Evolutionary conservation across 1,139 yeast species (phyloP), one percentile per base, ranked within the genome.

Genomic region (Citeromyces hawaiiensis): DNA sequence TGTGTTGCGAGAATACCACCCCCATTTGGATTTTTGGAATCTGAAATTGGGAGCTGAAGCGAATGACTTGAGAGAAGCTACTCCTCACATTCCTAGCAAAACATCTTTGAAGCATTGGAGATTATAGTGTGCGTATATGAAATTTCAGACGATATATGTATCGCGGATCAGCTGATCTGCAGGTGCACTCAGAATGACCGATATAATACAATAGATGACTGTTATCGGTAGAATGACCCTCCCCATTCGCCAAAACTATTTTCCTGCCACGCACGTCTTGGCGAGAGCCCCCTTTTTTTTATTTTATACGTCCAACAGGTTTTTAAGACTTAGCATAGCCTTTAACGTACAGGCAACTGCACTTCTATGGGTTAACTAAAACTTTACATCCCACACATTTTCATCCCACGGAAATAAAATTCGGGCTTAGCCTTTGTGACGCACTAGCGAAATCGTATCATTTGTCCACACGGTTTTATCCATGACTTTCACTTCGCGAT

Each of bases 1-100:
- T 65, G 50, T 63, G 61, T 51, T 61, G 63, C 48, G 66, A 64
- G 47, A 69, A 67, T 49, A 66, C 56, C 27, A 70, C 64, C 44
- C 66, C 71, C 51, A 63, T 68, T 53, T 68, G 74, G 43, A 68
- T 57, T 40, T 55, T 48, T 49, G 71, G 69, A 52, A 67, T 57
- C 17, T 30, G 34, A 10, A 30, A 9, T 5, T 30, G 34, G 5
- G 34, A 30, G 9, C 34, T 30, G 34, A 30, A 30, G 17, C 34
- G 34, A 16, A 30, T 13, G 10, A 17, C 17, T 30, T 13, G 15
- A 13, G 17, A 30, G 8, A 13, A 14, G 17, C 34, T 17, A 16
- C 34, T 30, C 10, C 17, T 30, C 17, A n/a, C 4, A 30, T n/a
- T 30, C 10, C 34, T 30, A 16, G 17, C 17, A 14, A 30, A 14